phyloP scores from a whole-genome alignment of 2,329 filamentous ascomycete species.

The Xylariaceae sp. region DNA sequence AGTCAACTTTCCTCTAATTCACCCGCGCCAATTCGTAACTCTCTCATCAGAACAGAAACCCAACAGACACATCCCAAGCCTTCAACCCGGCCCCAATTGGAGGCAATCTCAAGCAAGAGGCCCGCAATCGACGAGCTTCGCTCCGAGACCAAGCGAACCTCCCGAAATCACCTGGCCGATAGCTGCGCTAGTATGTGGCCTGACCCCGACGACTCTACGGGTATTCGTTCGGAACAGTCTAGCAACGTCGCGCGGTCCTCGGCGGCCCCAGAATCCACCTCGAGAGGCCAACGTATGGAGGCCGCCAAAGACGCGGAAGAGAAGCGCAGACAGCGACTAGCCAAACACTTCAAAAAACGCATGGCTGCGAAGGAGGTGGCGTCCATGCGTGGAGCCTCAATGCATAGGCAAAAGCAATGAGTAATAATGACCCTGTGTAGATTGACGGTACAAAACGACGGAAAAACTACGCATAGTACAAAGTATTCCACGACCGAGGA shows the following conservation, averaged over 20 bases:
- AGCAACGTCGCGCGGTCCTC: background rate
- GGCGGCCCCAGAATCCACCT: background rate
- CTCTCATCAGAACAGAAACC: conserved; percentile 3
- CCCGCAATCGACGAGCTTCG: conserved; percentile 4
- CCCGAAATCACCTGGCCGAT: background rate
- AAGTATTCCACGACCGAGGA: background rate
- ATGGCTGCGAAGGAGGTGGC: conserved; percentile 7
- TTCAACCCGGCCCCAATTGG: conserved; percentile 12
- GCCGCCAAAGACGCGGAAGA: conserved; percentile 8
- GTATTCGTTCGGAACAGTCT: conserved; percentile 2
- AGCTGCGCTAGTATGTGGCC: background rate
- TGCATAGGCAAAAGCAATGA: conserved; percentile 20
- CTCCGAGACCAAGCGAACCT: conserved; percentile 9
- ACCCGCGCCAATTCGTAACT: background rate
- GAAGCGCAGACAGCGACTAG: conserved; percentile 8
- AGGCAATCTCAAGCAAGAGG: conserved; percentile 14
- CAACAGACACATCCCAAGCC: conserved; percentile 2
- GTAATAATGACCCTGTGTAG: background rate
- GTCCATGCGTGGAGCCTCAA: conserved; percentile 17
- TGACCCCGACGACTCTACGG: conserved; percentile 6
- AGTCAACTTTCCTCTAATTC: background rate
- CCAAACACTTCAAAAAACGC: conserved; percentile 15
- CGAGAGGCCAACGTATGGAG: background rate
- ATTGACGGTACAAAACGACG: too few species aligned
- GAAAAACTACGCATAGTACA: too few species aligned